Percentiles rank a stretch among this genome's conserved stretches.
Evolutionary conservation across 169 alveolate genomes (phyloP).

Genomic region (Cryptosporidium viatorum): DNA sequence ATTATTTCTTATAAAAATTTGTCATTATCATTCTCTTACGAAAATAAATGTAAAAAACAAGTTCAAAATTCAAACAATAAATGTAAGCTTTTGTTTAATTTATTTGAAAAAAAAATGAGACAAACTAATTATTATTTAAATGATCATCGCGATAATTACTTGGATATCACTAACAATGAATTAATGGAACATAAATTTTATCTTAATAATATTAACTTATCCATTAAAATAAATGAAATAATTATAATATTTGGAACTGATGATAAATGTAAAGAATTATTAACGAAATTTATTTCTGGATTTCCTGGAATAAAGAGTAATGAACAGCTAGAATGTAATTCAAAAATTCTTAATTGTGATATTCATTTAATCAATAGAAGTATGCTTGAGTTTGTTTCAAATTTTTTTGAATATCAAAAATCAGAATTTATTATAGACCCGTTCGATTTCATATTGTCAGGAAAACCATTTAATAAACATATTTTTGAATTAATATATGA

Average conservation of each 20-base stretch:
- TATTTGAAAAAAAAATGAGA: background rate
- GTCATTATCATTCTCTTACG: background rate
- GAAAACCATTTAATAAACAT: constrained; percentile 20
- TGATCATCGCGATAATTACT: background rate
- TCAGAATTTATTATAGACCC: constrained; percentile 1
- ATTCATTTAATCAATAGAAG: constrained; percentile 20
- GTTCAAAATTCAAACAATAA: background rate
- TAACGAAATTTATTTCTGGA: constrained; percentile 41
- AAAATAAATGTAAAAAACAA: background rate
- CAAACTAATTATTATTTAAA: background rate
- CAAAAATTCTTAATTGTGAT: background rate
- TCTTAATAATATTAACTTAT: background rate
- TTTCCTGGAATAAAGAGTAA: constrained; percentile 19
- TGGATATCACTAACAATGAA: background rate
- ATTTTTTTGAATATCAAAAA: constrained; percentile 23
- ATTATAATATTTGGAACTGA: constrained; percentile 36
- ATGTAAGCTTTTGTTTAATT: background rate
- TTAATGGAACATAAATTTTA: background rate
- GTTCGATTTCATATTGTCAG: constrained; percentile 22
- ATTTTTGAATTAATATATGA: constrained; percentile 30
- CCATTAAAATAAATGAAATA: constrained; percentile 3
- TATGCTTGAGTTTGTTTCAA: constrained; percentile 38
- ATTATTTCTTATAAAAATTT: background rate
- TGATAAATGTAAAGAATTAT: background rate
- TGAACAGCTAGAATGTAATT: background rate